Conservation (phyloP, 345 rosid genomes). For the Citrus hindsii region DNA sequence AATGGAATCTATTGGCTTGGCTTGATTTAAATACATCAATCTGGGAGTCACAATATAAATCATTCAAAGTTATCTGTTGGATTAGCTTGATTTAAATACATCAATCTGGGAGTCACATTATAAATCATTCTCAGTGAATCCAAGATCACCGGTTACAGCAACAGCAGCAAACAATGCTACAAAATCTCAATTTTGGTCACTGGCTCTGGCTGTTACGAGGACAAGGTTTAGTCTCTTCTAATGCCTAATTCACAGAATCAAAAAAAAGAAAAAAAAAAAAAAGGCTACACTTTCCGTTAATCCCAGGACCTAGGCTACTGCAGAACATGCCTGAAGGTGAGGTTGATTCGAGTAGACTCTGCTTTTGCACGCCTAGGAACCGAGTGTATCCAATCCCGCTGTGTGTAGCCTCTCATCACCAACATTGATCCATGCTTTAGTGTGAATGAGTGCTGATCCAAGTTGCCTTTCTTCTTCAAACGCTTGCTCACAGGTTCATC, state of each 20-base stretch:
- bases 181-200: background rate
- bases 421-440: slow-evolving; percentile 81
- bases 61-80: background rate
- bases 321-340: slow-evolving; percentile 64
- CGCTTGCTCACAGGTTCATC: slow-evolving; percentile 57
- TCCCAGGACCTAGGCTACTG: slow-evolving; percentile 3
- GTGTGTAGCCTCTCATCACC: slow-evolving; percentile 84
- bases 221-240: background rate
- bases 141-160: background rate
- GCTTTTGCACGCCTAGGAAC: slow-evolving; percentile 80
- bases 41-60: background rate
- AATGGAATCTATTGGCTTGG: no score
- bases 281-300: background rate
- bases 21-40: no score
- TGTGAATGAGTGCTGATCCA: slow-evolving; percentile 48
- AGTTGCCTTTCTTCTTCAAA: slow-evolving; percentile 31
- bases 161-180: background rate
- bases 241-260: no score
- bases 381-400: slow-evolving; percentile 87
- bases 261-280: no score
- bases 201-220: no score
- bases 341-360: slow-evolving; percentile 63
- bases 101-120: no score
- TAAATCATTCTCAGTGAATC: background rate
- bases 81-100: no score